Evolutionary conservation across 116 monocot genomes (phyloP).

Genomic region (Papilionanthe hybrid): DNA sequence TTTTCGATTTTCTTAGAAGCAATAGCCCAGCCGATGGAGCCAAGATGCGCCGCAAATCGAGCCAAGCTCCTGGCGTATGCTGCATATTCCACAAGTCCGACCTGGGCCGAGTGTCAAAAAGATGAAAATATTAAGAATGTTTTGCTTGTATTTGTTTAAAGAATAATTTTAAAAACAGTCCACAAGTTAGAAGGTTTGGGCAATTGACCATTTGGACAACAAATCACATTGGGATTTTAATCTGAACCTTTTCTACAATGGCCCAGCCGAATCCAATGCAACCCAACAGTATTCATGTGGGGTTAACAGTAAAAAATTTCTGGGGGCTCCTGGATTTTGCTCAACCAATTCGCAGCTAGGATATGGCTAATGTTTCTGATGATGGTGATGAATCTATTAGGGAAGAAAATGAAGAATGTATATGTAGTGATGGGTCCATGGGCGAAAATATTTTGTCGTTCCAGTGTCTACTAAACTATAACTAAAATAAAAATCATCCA

Average conservation of each 20-base stretch:
- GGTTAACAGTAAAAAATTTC: too few species aligned
- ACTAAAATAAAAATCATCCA: neutral
- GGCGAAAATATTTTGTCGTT: neutral
- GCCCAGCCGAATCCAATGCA: too few species aligned
- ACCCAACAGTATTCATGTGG: too few species aligned
- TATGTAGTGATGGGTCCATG: too few species aligned
- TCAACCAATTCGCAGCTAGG: too few species aligned
- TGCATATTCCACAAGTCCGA: constrained; percentile 35
- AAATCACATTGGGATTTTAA: too few species aligned
- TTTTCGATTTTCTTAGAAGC: constrained; percentile 34
- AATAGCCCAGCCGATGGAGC: constrained; percentile 39
- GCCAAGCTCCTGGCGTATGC: constrained; percentile 42
- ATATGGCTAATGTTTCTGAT: neutral
- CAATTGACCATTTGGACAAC: too few species aligned
- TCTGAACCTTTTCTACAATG: too few species aligned
- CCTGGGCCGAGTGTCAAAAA: constrained; percentile 10
- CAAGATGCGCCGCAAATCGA: constrained; percentile 38
- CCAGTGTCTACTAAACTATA: neutral
- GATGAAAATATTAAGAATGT: neutral
- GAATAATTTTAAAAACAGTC: neutral
- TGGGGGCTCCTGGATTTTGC: too few species aligned
- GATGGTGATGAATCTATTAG: neutral
- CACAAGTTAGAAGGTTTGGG: too few species aligned
- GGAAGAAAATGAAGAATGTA: neutral
- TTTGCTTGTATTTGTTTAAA: neutral